Evolutionary conservation across 495 filamentous ascomycete species (phyloP).

Genomic region (Elasticomyces elasticus): DNA sequence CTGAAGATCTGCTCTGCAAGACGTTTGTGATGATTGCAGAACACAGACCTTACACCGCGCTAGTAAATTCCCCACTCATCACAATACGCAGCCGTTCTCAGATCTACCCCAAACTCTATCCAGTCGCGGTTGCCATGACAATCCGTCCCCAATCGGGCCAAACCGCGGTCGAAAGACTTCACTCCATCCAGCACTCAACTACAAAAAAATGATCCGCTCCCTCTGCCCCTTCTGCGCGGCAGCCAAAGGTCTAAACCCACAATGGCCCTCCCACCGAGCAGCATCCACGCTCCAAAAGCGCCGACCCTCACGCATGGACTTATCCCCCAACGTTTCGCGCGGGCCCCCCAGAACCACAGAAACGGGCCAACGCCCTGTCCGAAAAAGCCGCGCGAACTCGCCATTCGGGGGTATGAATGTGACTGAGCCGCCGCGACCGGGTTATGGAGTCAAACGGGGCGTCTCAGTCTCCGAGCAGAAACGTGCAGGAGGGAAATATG

Average conservation of each 20-base stretch:
- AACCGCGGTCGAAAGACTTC: too few relatives aligned
- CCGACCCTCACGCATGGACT: constrained; percentile 61
- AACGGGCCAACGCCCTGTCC: constrained; percentile 30
- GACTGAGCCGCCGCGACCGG: constrained; percentile 46
- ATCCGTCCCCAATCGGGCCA: too few relatives aligned
- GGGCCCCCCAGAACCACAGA: constrained; percentile 14
- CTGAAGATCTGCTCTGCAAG: too few relatives aligned
- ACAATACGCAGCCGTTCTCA: too few relatives aligned
- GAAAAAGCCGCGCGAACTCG: constrained; percentile 38
- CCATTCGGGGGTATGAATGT: constrained; percentile 76
- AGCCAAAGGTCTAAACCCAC: not conserved
- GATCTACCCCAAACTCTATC: too few relatives aligned
- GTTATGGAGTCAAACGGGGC: not conserved
- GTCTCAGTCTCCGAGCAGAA: constrained; percentile 18
- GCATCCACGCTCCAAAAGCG: constrained; percentile 31
- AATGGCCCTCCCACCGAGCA: constrained; percentile 20
- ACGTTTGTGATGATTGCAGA: too few relatives aligned
- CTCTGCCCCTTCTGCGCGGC: constrained; percentile 32
- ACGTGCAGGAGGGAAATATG: constrained; percentile 32
- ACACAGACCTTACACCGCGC: too few relatives aligned
- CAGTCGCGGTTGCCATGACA: too few relatives aligned
- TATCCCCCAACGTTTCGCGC: constrained; percentile 57
- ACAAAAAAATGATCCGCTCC: constrained; percentile 8
- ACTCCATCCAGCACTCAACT: not conserved
- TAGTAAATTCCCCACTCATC: too few relatives aligned